Conservation (phyloP, 2,329 filamentous ascomycete genomes). For the Epichloe coenophiala region DNA sequence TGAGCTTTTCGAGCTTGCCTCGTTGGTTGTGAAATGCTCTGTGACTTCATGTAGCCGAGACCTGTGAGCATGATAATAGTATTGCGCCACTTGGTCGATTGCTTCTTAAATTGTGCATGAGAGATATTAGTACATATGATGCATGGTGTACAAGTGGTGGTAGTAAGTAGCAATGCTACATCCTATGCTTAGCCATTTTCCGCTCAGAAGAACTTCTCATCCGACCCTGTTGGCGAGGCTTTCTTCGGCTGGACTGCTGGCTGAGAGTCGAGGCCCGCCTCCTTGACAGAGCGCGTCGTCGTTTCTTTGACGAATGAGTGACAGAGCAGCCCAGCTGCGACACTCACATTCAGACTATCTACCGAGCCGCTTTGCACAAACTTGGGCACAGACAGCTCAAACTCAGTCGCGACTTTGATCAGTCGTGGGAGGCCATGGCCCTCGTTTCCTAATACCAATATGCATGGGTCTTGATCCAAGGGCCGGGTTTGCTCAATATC, state of each 20-base stretch:
- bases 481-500: slow-evolving; percentile 37
- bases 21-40: not conserved
- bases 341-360: slow-evolving; percentile 88
- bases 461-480: slow-evolving; percentile 48
- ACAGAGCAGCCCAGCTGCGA: slow-evolving; percentile 67
- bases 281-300: not conserved
- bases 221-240: not conserved
- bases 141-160: not conserved
- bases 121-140: not conserved
- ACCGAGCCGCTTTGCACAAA: slow-evolving; percentile 42
- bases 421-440: slow-evolving; percentile 56
- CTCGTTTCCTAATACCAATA: slow-evolving; percentile 76
- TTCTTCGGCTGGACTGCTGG: not conserved
- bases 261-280: not conserved
- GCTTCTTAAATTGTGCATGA: not conserved
- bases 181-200: not conserved
- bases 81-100: too few species aligned
- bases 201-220: not conserved
- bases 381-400: slow-evolving; percentile 50
- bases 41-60: too few species aligned
- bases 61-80: too few species aligned
- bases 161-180: too few species aligned
- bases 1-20: not conserved
- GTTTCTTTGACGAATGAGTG: slow-evolving; percentile 46
- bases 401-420: slow-evolving; percentile 53